phyloP scores from a whole-genome alignment of 1,139 yeast species.

The Candida smagusa region DNA sequence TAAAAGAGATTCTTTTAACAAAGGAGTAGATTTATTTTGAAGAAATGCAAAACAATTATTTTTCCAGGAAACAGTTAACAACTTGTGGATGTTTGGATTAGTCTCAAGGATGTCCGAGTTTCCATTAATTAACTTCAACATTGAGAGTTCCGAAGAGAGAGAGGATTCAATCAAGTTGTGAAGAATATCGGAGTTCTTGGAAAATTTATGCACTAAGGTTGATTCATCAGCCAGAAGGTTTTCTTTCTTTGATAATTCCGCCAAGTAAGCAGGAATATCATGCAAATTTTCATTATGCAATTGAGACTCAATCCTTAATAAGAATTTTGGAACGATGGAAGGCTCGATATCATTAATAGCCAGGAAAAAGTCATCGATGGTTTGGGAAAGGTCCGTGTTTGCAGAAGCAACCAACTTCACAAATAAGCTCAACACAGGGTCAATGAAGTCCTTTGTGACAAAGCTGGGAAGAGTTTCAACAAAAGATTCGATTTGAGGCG shows the following conservation, averaged over 20 bases:
- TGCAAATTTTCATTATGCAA: conserved; percentile 7
- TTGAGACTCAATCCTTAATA: conserved; percentile 4
- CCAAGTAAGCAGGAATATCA: conserved; percentile 10
- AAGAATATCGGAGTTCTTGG: conserved; percentile 17
- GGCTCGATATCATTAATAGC: conserved; percentile 18
- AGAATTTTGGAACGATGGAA: conserved; percentile 6
- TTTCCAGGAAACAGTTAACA: conserved; percentile 10
- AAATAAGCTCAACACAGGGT: conserved; percentile 23
- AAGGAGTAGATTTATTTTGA: conserved; percentile 2
- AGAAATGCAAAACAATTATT: conserved; percentile 12
- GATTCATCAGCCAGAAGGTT: conserved; percentile 10
- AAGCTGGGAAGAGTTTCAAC: conserved; percentile 23
- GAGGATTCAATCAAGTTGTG: conserved; percentile 9
- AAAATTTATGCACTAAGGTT: conserved; percentile 21
- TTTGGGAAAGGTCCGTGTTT: conserved; percentile 14
- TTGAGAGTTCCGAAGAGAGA: conserved; percentile 4
- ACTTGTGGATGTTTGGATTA: conserved; percentile 2
- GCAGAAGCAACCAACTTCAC: conserved; percentile 7
- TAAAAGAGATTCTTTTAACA: conserved; percentile 7
- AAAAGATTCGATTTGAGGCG: conserved; percentile 9
- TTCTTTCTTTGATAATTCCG: conserved; percentile 9
- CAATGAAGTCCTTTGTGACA: conserved; percentile 25
- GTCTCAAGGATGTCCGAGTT: neutral
- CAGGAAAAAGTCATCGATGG: conserved; percentile 30
- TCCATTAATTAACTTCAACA: conserved; percentile 6